Base-by-base conservation (phyloP, 345 rosid genomes). In the Populus alba region DNA sequence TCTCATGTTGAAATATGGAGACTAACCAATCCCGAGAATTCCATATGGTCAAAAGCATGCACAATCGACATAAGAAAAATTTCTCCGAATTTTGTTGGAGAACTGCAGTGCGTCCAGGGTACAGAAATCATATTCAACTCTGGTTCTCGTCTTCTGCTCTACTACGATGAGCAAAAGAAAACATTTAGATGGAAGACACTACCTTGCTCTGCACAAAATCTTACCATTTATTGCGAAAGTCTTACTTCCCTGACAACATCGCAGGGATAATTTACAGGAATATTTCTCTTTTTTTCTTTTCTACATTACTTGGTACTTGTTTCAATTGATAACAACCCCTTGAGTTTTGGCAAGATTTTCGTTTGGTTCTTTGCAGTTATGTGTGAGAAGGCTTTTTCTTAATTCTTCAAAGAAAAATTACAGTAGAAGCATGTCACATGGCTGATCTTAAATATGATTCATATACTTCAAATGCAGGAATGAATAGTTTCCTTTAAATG, bases 61-160 rank as follows among this genome's bases (percentile, higher is more conserved):
- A 13, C 51, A 2, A 37, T 78, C 13, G 73, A 53, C 22, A 9
- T 55, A 16, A 16, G 13, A 25, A 72, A 38, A 22, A 53, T 68
- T 35, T 67, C 53, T 55, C 23, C 25, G 57, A 55, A 12, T 5
- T 4, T 68, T 17, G 9, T 68, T 8, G 79, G 73, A 68, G 67
- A 66, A 75, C 5, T 37, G 29, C 57, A 51, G 68, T 37, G 74
- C 73, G 2, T 69, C 27, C 57, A 29, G 67, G 33, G 41, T 57
- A 67, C 68, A 17, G 79, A 77, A 18, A 41, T 68, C 59, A 7
- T 69, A 39, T 69, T 77, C 68, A 53, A 25, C 79, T 68, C 74
- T 0, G 4, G 6, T 37, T 7, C 38, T 68, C 18, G 59, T 55
- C 2, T 22, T 38, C 55, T 69, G n/a, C 27, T 77, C 29, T 68